These are phyloP conservation scores for Hordeum vulgare DNA, from an alignment of 176 grass and related monocot species.

Conservation along the genomic window MorexV3_pseudomolecules_assembly NC_058519.1:596174181-596174680, in stretches of 20 bases:
- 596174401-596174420: constrained; percentile 84
- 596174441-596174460: constrained; percentile 61
- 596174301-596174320: constrained; percentile 11
- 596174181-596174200: constrained; percentile 21
- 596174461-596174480: constrained; percentile 76
- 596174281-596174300: constrained; percentile 56
- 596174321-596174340: constrained; percentile 18
- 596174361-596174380: constrained; percentile 49
- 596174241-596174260: constrained; percentile 55
- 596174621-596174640: not conserved
- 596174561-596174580: constrained; percentile 8
- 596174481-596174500: constrained; percentile 77
- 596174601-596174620: not conserved
- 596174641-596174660: not conserved
- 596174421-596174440: constrained; percentile 85
- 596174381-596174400: constrained; percentile 57
- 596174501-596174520: constrained; percentile 65
- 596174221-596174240: constrained; percentile 78
- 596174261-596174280: constrained; percentile 69
- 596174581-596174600: constrained; percentile 26
- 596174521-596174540: constrained; percentile 51
- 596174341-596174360: constrained; percentile 34
- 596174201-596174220: constrained; percentile 74
- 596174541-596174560: constrained; percentile 9
- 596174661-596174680: not conserved